These are phyloP conservation scores for Biscogniauxia sp. DNA, from an alignment of 2,329 filamentous ascomycete species.

Conservation along the genomic window DNA sequence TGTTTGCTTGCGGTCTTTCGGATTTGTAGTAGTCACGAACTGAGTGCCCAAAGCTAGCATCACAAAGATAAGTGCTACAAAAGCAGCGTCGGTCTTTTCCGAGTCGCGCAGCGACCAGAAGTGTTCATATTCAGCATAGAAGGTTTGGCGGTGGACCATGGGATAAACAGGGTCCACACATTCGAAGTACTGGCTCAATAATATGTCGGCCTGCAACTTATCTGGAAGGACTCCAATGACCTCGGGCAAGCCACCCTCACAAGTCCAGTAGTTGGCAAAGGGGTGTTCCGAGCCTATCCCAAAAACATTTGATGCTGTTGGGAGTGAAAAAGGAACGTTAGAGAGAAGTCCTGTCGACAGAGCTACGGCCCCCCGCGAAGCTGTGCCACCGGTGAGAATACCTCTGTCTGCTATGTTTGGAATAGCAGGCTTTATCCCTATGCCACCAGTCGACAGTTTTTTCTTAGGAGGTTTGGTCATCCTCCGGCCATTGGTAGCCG, in stretches of 20 bases:
- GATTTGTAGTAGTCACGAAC: constrained; percentile 61
- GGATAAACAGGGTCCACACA: constrained; percentile 79
- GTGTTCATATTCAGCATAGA: constrained; percentile 74
- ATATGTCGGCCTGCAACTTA: constrained; percentile 71
- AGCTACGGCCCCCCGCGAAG: constrained; percentile 51
- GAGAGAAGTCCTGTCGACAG: constrained; percentile 64
- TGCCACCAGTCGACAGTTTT: constrained; percentile 38
- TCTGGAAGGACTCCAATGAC: constrained; percentile 73
- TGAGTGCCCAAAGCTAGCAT: constrained; percentile 78
- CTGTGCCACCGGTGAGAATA: constrained; percentile 43
- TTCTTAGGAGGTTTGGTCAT: constrained; percentile 84
- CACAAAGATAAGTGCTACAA: constrained; percentile 71
- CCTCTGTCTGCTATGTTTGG: constrained; percentile 58
- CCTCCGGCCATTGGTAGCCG: constrained; percentile 75
- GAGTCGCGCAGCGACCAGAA: constrained; percentile 64
- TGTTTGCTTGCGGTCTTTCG: constrained; percentile 66
- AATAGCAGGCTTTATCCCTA: constrained; percentile 40
- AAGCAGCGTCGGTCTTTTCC: constrained; percentile 66
- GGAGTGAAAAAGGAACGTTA: constrained; percentile 68
- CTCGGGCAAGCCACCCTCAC: constrained; percentile 70
- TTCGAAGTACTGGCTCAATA: constrained; percentile 63
- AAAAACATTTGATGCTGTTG: constrained; percentile 73
- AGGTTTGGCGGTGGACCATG: constrained; percentile 72
- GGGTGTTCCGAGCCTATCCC: constrained; percentile 77
- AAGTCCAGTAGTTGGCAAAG: constrained; percentile 84